Conservation (phyloP, 2,329 filamentous ascomycete species). For the Fusarium nelsonii region DNA sequence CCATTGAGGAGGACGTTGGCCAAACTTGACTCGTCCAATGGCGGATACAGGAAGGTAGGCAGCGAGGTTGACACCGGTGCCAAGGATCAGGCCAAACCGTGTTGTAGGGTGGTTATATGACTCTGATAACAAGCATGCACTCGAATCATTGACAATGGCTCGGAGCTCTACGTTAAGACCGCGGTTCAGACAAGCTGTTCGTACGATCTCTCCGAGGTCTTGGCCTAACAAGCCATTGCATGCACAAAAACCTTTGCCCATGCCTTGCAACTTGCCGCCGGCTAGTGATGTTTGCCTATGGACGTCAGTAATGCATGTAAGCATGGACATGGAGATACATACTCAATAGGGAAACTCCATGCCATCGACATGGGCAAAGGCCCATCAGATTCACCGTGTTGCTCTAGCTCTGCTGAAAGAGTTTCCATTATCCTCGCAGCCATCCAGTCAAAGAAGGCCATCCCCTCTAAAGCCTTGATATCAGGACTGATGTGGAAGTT, state of each 20-base stretch:
- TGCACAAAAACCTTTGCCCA: slow-evolving; percentile 76
- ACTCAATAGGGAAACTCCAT: slow-evolving; percentile 78
- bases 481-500: slow-evolving; percentile 68
- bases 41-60: slow-evolving; percentile 71
- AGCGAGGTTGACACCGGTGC: slow-evolving; percentile 75
- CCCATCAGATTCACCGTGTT: slow-evolving; percentile 53
- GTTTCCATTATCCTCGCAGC: slow-evolving; percentile 70
- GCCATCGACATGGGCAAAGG: slow-evolving; percentile 71
- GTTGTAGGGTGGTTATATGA: slow-evolving; percentile 71
- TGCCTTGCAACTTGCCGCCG: slow-evolving; percentile 68
- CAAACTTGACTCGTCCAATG: slow-evolving; percentile 68
- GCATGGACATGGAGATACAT: neutral
- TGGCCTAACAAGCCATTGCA: slow-evolving; percentile 68
- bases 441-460: slow-evolving; percentile 77
- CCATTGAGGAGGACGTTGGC: slow-evolving; percentile 66
- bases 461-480: slow-evolving; percentile 69
- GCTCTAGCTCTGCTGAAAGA: slow-evolving; percentile 59
- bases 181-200: slow-evolving; percentile 63
- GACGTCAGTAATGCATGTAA: slow-evolving; percentile 42
- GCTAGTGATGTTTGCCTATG: slow-evolving; percentile 72
- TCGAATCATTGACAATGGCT: slow-evolving; percentile 75
- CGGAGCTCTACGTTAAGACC: slow-evolving; percentile 68
- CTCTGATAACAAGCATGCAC: slow-evolving; percentile 74
- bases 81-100: slow-evolving; percentile 73
- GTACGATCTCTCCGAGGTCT: slow-evolving; percentile 70